phyloP scores from a whole-genome alignment of 225 moss, liverwort and hornwort genomes.

The Bryoerythrophyllum caledonicum region DNA sequence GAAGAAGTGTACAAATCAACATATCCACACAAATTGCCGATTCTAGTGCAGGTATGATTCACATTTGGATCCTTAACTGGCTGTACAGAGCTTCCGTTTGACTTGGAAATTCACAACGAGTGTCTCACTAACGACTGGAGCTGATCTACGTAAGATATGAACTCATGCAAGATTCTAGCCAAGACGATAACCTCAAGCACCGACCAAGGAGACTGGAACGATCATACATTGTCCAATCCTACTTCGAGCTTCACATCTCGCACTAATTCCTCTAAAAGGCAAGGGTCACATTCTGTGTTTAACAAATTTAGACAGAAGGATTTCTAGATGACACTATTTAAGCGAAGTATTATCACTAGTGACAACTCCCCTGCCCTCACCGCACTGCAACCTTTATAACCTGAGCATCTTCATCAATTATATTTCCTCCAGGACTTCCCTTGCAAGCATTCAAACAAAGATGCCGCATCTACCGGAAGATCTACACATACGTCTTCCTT shows the following conservation, averaged over 20 bases:
- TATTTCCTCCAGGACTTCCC: neutral
- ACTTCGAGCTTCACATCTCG: neutral
- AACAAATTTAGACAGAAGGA: neutral
- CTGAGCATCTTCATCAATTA: neutral
- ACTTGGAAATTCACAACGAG: neutral
- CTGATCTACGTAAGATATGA: neutral
- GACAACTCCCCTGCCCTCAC: neutral
- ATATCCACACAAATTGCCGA: neutral
- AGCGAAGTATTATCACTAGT: neutral
- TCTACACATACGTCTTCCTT: neutral
- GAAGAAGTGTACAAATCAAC: neutral
- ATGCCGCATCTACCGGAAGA: neutral
- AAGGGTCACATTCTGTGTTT: neutral
- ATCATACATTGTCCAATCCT: constrained; percentile 3
- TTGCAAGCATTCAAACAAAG: neutral
- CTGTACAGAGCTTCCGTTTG: neutral
- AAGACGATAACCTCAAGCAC: neutral
- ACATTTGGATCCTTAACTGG: neutral
- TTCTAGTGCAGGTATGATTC: constrained; percentile 6
- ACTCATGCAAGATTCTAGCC: neutral
- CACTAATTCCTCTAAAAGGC: neutral
- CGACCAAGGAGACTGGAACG: neutral
- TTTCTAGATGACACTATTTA: neutral
- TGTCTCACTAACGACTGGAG: neutral
- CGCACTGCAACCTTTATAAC: neutral